These are phyloP conservation scores for Hura crepitans DNA, from an alignment of 441 rosid genomes.

Conservation along the genomic window DNA sequence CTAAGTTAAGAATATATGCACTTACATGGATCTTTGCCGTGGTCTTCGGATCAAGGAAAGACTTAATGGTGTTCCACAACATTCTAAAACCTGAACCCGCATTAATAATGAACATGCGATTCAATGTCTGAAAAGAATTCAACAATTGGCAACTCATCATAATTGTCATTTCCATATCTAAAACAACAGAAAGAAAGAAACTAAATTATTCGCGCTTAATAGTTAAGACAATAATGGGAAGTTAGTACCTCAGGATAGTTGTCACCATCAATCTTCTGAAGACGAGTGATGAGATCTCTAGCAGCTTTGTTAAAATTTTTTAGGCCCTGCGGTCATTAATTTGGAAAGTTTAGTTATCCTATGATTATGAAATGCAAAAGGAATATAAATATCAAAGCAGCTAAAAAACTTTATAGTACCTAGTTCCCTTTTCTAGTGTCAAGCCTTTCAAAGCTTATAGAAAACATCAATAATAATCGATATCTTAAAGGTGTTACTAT, in stretches of 20 bases:
- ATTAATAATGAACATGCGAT: constrained; percentile 90
- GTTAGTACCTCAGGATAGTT: constrained; percentile 77
- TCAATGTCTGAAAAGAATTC: constrained; percentile 56
- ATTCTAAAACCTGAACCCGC: constrained; percentile 95
- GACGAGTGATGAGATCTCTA: constrained; percentile 67
- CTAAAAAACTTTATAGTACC: neutral
- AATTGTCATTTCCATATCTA: neutral
- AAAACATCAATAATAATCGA: no score
- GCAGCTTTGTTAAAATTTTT: constrained; percentile 80
- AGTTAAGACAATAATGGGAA: constrained; percentile 12
- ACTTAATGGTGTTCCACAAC: constrained; percentile 85
- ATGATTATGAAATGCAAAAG: neutral
- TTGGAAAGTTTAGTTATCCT: neutral
- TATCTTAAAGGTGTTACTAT: no score
- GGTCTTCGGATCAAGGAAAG: constrained; percentile 92
- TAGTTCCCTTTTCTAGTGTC: neutral
- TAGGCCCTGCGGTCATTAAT: constrained; percentile 51
- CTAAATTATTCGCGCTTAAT: neutral
- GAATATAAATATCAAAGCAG: neutral
- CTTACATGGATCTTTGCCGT: constrained; percentile 86
- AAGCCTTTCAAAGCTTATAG: no score
- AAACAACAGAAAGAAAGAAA: neutral
- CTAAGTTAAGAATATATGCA: constrained; percentile 9
- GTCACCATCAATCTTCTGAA: constrained; percentile 84
- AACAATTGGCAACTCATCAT: constrained; percentile 9